Conservation (phyloP, 2,329 filamentous ascomycete species). For the Penicillium sp. region DNA sequence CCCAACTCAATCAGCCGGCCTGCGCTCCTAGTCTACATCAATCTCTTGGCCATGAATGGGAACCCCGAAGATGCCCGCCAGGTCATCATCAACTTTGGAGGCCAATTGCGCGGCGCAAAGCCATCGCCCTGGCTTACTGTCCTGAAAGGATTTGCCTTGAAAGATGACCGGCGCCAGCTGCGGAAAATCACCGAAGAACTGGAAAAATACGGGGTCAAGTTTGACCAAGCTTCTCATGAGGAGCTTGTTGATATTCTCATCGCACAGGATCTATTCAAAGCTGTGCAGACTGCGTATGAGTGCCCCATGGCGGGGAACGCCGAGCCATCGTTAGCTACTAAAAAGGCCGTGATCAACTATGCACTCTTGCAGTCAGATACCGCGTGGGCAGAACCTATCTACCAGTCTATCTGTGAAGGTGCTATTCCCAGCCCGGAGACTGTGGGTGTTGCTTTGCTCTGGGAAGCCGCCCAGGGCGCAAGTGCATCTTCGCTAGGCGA, state of each 20-base stretch:
- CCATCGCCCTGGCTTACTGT: conserved; percentile 56
- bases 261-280: conserved; percentile 60
- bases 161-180: conserved; percentile 64
- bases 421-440: conserved; percentile 61
- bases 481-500: conserved; percentile 73
- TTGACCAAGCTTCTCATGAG: conserved; percentile 50
- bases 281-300: conserved; percentile 72
- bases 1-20: conserved; percentile 42
- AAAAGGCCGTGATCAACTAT: conserved; percentile 64
- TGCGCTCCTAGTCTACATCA: conserved; percentile 55
- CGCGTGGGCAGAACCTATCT: conserved; percentile 67
- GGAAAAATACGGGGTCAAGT: conserved; percentile 58
- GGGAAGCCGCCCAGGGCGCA: conserved; percentile 74
- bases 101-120: conserved; percentile 38
- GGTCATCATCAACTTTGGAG: conserved; percentile 52
- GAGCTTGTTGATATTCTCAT: conserved; percentile 69
- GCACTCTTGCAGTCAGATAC: conserved; percentile 65
- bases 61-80: conserved; percentile 61
- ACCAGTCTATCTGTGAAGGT: conserved; percentile 55
- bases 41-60: conserved; percentile 61
- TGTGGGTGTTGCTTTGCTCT: conserved; percentile 77
- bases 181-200: conserved; percentile 63
- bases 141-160: conserved; percentile 65
- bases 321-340: conserved; percentile 55
- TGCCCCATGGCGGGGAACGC: conserved; percentile 55